Base-by-base conservation (phyloP, 1,284 basidiomycete species). In the Tylopilus sp. region DNA sequence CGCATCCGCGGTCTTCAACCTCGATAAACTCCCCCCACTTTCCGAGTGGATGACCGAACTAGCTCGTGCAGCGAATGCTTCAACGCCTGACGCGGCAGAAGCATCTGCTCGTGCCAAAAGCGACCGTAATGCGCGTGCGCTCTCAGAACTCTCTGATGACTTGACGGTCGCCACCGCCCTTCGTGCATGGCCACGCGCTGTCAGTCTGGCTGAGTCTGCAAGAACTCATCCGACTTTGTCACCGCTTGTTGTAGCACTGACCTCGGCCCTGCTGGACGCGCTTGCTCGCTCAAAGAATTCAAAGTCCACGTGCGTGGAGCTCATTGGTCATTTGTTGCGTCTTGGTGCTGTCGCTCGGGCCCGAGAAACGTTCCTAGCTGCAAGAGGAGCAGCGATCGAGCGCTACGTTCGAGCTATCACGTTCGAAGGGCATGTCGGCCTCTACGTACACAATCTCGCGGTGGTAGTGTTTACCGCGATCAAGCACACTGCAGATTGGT, bases 401-500 rank as follows among this genome's bases (percentile, higher is more conserved):
- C 79, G 79, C 41, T 79, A 92, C 35, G 81, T 91, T 12, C 76
- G 94, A 38, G 84, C 84, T 63, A 96, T 98, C 64, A 80, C 82
- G 48, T 95, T 94, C 59, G 93, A 97, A 61, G 95, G 95, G 2
- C 86, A 95, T 60, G 80, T 91, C n/a, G 78, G 79, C 7, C 75
- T 85, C 45, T 94, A 89, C 58, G 76, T 94, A 44, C 83, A 83
- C 15, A 88, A 94, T 61, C 73, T 95, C 36, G 82, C 88, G 0
- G 77, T 91, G 47, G 87, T 95, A 0, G 80, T 86, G 53, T 95
- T 95, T 61, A 93, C 90, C 0, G 81, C 88, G 7, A 87, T 95
- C 68, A 94, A 93, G 66, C 91, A 99, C 65, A 97, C 94, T 2
- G 90, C 90, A 36, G 95, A 99, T 68, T 99, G 95, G 96, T 99